Evolutionary conservation across 352 stramenopile genomes (phyloP), one percentile per base, ranked within the genome.

Genomic region (Blastocystis sp.): DNA sequence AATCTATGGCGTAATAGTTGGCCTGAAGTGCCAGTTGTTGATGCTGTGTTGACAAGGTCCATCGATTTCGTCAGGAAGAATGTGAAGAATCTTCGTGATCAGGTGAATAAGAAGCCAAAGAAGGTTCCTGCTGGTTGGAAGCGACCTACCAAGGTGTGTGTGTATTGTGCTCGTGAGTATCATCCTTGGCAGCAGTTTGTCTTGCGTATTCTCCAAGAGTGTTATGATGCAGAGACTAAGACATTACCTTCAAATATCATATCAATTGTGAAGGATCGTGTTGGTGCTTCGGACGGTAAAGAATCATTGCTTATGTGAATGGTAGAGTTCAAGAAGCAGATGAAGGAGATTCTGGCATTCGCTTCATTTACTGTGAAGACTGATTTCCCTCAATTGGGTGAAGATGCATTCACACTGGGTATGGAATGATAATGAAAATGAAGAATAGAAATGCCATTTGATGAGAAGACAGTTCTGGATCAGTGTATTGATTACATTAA

Each of bases 1-100:
- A 91, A 95, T 89, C 94, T 97, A 87, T 97, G 93, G 93, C 71
- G 54, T 39, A 67, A 67, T 32, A 61, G 35, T n/a, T 87, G 77
- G 77, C 77, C 77, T 42, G 59, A n/a, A n/a, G 57, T 78, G 21
- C n/a, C 54, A 21, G 21, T 46, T n/a, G 42, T 74, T 2, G 65
- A 87, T 54, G 59, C 56, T 11, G 77, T 87, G 59, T 61, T 87
- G 39, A 74, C 77, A 11, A 57, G 77, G 32, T 74, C 59, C 2
- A 66, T 74, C 29, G 77, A 87, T 61, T 87, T 87, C 49, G 43
- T 87, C 9, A 49, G 67, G 14, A 87, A 87, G 77, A 87, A 87
- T 54, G 51, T 66, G 35, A 46, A 43, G 29, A 49, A 65, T 32
- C 65, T 74, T 37, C 59, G 77, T 35, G 77, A 87, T 19, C 37